Conservation (phyloP, 2,329 filamentous ascomycete species). For the Penicillium rolfsii region DNA sequence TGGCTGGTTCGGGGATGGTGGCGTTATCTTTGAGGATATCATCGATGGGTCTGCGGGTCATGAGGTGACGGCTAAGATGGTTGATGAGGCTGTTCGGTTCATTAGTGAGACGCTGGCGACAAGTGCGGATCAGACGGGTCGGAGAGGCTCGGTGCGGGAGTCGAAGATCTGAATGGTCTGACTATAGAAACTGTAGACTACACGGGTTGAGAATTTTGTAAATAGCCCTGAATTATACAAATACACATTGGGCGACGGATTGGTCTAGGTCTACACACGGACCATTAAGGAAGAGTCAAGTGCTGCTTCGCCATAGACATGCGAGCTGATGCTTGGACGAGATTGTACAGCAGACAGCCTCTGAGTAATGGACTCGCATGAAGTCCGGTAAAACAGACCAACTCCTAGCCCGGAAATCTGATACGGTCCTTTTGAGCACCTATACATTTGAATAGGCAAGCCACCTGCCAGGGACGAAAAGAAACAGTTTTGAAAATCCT, state of each 20-base stretch:
- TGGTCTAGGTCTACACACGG: not conserved
- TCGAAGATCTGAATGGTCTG: constrained; percentile 37
- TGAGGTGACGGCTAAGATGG: constrained; percentile 61
- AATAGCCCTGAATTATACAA: not conserved
- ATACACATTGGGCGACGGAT: not conserved
- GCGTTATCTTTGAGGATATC: constrained; percentile 59
- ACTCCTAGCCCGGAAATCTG: not conserved
- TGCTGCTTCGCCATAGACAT: not conserved
- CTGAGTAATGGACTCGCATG: not conserved
- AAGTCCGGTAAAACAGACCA: not conserved
- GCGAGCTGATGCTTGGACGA: not conserved
- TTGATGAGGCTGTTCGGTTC: constrained; percentile 58
- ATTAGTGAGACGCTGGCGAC: constrained; percentile 49
- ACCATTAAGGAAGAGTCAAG: not conserved
- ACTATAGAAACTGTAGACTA: constrained; percentile 2
- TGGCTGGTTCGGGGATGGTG: constrained; percentile 56
- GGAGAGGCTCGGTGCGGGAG: constrained; percentile 38
- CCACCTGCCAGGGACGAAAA: constrained; percentile 1
- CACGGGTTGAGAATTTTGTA: not conserved
- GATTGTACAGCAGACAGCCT: not conserved
- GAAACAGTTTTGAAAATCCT: constrained; percentile 26
- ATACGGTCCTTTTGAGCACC: not conserved
- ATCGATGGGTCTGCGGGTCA: constrained; percentile 62
- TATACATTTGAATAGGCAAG: not conserved
- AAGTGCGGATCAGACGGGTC: constrained; percentile 22